Percentiles rank a stretch among this genome's conserved stretches.
phyloP scores from a whole-genome alignment of 257 asterid genomes.

The Gentiana straminea region DNA sequence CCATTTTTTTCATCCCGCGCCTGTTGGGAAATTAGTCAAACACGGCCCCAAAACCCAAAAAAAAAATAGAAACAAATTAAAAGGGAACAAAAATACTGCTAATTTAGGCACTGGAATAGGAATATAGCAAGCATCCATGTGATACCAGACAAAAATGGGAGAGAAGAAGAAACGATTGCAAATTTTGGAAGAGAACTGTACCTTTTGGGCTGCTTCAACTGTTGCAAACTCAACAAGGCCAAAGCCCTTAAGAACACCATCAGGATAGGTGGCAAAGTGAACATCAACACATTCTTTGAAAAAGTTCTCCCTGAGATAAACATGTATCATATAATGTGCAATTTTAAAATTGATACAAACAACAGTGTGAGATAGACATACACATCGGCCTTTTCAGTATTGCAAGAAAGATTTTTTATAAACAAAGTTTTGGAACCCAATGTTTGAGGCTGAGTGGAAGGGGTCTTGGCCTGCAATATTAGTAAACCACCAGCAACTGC shows the following conservation, averaged over 20 bases:
- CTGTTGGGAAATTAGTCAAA: conserved; percentile 15
- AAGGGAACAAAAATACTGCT: too few relatives aligned
- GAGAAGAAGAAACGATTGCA: not conserved
- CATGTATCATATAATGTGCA: not conserved
- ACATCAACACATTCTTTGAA: conserved; percentile 61
- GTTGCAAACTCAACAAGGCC: conserved; percentile 89
- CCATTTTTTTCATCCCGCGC: conserved; percentile 58
- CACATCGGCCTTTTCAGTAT: conserved; percentile 50
- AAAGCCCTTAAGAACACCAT: conserved; percentile 61
- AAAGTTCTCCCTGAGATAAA: conserved; percentile 49
- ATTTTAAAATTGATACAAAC: not conserved
- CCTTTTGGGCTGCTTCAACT: conserved; percentile 65
- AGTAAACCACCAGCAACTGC: not conserved
- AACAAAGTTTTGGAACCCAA: conserved; percentile 51
- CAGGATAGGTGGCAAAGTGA: conserved; percentile 45
- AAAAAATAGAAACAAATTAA: too few relatives aligned
- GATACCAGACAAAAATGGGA: too few relatives aligned
- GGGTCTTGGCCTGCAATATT: conserved; percentile 40
- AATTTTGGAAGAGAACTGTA: conserved; percentile 1
- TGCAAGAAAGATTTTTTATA: conserved; percentile 65
- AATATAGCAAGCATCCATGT: too few relatives aligned
- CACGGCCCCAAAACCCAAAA: too few relatives aligned
- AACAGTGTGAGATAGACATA: conserved; percentile 21
- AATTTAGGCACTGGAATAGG: too few relatives aligned
- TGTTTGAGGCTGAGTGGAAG: conserved; percentile 22